Conservation (phyloP, 805 yeast species). For the Wickerhamiella dianesei region DNA sequence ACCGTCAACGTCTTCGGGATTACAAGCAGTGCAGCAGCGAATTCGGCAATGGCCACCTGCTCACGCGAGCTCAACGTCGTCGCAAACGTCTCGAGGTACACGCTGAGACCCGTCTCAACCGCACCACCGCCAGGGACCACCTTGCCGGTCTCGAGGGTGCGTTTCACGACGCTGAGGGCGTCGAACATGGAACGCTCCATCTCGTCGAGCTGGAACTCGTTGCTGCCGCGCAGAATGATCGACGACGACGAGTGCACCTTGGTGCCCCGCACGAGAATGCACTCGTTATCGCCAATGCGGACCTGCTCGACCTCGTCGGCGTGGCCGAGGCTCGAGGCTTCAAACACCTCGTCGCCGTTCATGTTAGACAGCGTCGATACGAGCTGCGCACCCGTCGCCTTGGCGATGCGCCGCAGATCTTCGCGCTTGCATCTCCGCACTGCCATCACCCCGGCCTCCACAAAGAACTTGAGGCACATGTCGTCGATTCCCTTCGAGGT, state of each 20-base stretch:
- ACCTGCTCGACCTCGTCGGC: conserved; percentile 89
- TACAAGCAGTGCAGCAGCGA: conserved; percentile 75
- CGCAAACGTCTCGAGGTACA: conserved; percentile 91
- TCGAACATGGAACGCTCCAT: conserved; percentile 97
- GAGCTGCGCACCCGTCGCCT: conserved; percentile 95
- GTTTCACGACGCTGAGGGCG: conserved; percentile 83
- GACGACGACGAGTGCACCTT: conserved; percentile 85
- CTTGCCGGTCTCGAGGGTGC: conserved; percentile 85
- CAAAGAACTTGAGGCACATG: conserved; percentile 77
- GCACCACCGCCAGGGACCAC: conserved; percentile 99
- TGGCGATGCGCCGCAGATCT: conserved; percentile 89
- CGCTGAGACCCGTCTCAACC: conserved; percentile 93
- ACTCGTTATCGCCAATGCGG: conserved; percentile 89
- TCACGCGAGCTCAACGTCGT: conserved; percentile 96
- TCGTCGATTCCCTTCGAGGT: conserved; percentile 95
- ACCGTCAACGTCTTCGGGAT: conserved; percentile 96
- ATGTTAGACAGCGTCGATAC: conserved; percentile 77
- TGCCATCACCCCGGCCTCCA: conserved; percentile 85
- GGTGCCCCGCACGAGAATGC: conserved; percentile 82
- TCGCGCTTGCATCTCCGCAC: conserved; percentile 96
- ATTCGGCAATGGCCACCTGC: conserved; percentile 95
- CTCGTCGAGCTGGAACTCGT: conserved; percentile 86
- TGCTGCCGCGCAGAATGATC: conserved; percentile 87
- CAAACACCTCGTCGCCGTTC: conserved; percentile 92
- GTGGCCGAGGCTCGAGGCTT: conserved; percentile 65